phyloP scores from a whole-genome alignment of 352 stramenopile species.

The Phytophthora hybrid region DNA sequence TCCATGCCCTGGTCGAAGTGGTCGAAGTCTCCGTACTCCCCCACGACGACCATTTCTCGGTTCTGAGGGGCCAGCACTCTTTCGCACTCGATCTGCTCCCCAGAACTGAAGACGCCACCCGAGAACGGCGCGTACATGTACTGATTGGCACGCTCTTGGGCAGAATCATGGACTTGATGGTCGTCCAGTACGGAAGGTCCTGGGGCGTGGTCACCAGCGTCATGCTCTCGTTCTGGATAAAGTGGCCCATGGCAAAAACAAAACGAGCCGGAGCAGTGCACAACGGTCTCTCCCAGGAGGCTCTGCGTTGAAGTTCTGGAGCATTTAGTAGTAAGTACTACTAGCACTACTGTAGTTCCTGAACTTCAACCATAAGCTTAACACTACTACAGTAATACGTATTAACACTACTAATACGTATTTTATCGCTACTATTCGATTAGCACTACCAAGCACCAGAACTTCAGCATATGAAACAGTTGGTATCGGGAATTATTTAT shows the following conservation, averaged over 20 bases:
- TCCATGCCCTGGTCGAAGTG: slow-evolving; percentile 44
- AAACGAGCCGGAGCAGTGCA: slow-evolving; percentile 78
- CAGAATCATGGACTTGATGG: slow-evolving; percentile 93
- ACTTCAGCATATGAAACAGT: no score
- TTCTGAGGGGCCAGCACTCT: slow-evolving; percentile 79
- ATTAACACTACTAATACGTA: no score
- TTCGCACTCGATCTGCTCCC: slow-evolving; percentile 68
- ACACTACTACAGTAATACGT: no score
- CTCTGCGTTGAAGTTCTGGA: slow-evolving; percentile 36
- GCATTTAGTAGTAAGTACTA: no score
- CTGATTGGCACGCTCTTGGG: slow-evolving; percentile 79
- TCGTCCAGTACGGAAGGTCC: slow-evolving; percentile 97
- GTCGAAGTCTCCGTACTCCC: slow-evolving; percentile 82
- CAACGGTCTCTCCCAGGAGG: slow-evolving; percentile 76
- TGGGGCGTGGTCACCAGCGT: slow-evolving; percentile 96
- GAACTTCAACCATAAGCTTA: no score
- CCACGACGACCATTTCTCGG: slow-evolving; percentile 81
- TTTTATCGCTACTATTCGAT: no score
- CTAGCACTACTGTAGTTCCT: no score
- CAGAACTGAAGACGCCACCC: no score
- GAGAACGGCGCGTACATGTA: slow-evolving; percentile 86
- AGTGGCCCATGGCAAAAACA: slow-evolving; percentile 86
- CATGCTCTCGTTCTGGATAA: slow-evolving; percentile 90
- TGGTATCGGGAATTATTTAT: no score
- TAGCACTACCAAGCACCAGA: no score